Base-by-base conservation (phyloP, 768 basidiomycete species). In the Lactifluus echinatus region DNA sequence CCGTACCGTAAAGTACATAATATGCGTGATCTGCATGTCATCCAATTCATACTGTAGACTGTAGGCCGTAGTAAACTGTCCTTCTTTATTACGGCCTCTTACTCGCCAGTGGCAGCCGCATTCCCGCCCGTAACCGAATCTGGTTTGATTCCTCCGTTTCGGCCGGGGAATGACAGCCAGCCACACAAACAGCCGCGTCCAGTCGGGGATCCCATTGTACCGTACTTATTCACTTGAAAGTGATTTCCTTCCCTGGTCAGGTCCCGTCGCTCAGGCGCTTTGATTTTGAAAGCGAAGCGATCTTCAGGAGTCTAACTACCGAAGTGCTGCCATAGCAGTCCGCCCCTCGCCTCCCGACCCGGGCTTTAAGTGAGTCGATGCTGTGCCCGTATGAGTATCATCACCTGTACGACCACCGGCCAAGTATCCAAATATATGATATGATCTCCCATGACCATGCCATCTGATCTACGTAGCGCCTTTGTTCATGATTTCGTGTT, bases 401-500 rank as follows among this genome's bases (percentile, higher is more conserved):
- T 47, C 39, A 39, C 39, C 57, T 23, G 39, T 14, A n/a, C 15
- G n/a, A 57, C 40, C 15, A 43, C 28, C 50, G 42, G 48, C 40
- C 47, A 26, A 56, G 14, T 33, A 28, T 10, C 45, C 12, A 40
- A 14, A 47, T 52, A 33, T 56, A 49, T 36, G n/a, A 47, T 52
- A 33, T 56, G 55, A 50, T 37, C 10, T 10, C 26, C 4, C 12
- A 23, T 19, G 8, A 0, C 45, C 21, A 14, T 14, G 8, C 33
- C 55, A 56, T 56, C 49, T 53, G 56, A 57, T 47, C 43, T 33
- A 52, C 56, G 28, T 39, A 28, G 26, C 36, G 40, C 40, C 40
- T 42, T 6, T 21, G 19, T 26, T 51, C 28, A 12, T 8, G 36
- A 7, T 23, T 21, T n/a, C 50, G 3, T 10, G 0, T 24, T 31